Conservation (phyloP, 2,329 filamentous ascomycete genomes). For the Hypoxylon sp. region DNA sequence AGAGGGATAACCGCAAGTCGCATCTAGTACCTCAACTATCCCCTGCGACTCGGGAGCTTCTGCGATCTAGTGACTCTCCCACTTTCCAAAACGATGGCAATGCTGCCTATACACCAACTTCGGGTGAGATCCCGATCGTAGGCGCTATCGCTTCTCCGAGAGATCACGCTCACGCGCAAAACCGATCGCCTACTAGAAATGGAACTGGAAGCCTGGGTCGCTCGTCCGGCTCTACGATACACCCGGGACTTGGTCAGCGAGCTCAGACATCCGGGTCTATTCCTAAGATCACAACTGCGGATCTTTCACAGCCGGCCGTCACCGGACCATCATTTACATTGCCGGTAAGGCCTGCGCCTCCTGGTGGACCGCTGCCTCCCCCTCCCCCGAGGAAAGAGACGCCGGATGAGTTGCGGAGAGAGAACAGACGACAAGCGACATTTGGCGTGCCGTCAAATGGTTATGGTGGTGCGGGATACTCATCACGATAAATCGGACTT, state of each 20-base stretch:
- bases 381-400: constrained; percentile 67
- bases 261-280: constrained; percentile 62
- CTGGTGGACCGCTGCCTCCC: constrained; percentile 66
- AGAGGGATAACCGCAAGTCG: constrained; percentile 93
- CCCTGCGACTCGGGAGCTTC: constrained; percentile 78
- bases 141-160: constrained; percentile 65
- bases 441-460: constrained; percentile 59
- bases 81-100: constrained; percentile 57
- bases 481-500: constrained; percentile 41
- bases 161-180: constrained; percentile 56
- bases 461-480: constrained; percentile 47
- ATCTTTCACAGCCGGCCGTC: constrained; percentile 50
- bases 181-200: constrained; percentile 62
- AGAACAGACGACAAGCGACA: constrained; percentile 62
- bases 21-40: constrained; percentile 84
- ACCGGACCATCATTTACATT: constrained; percentile 67
- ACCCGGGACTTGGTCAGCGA: constrained; percentile 64
- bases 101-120: constrained; percentile 69
- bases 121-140: constrained; percentile 75
- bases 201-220: constrained; percentile 58
- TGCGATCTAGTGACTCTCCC: constrained; percentile 70
- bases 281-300: constrained; percentile 55
- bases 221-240: constrained; percentile 53
- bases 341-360: constrained; percentile 70
- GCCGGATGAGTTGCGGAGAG: constrained; percentile 61